Evolutionary conservation across 1,284 basidiomycete genomes (phyloP).

Genomic region (Pseudozyma sp.): DNA sequence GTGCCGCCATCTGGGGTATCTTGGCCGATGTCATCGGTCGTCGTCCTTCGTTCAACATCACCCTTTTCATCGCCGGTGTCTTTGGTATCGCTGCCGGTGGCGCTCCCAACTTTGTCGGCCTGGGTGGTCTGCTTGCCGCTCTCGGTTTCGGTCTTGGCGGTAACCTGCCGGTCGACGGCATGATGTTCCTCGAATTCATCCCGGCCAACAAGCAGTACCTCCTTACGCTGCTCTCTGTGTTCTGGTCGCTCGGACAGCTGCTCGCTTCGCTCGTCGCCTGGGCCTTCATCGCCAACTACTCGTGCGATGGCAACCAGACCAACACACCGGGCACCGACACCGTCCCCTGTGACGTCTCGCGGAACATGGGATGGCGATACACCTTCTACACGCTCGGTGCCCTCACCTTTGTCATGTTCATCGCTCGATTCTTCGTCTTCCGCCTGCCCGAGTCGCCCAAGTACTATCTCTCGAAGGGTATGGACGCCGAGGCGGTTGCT

Average conservation of each 20-base stretch:
- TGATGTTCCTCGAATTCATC: slow-evolving; percentile 68
- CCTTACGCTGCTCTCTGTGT: slow-evolving; percentile 65
- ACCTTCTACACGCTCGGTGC: slow-evolving; percentile 64
- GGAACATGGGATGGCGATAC: slow-evolving; percentile 67
- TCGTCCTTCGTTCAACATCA: slow-evolving; percentile 66
- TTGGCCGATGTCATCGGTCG: slow-evolving; percentile 66
- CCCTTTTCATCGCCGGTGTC: slow-evolving; percentile 64
- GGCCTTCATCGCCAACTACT: slow-evolving; percentile 66
- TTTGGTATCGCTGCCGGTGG: slow-evolving; percentile 65
- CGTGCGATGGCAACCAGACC: slow-evolving; percentile 51
- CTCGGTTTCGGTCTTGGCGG: slow-evolving; percentile 66
- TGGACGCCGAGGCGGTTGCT: slow-evolving; percentile 65
- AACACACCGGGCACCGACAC: slow-evolving; percentile 36
- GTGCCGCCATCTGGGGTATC: slow-evolving; percentile 66
- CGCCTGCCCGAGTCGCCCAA: slow-evolving; percentile 68
- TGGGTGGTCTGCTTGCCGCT: slow-evolving; percentile 62
- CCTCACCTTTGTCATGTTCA: slow-evolving; percentile 62
- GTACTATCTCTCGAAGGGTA: slow-evolving; percentile 66
- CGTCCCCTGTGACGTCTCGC: slow-evolving; percentile 42
- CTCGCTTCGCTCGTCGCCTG: slow-evolving; percentile 64
- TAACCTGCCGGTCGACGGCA: slow-evolving; percentile 67
- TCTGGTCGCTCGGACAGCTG: slow-evolving; percentile 67
- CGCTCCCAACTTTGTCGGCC: slow-evolving; percentile 61
- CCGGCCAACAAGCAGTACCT: slow-evolving; percentile 64
- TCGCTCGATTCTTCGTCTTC: slow-evolving; percentile 65